These are phyloP conservation scores for Xylaria sp. DNA, from an alignment of 2,329 filamentous ascomycete genomes.

Conservation along the genomic window DNA sequence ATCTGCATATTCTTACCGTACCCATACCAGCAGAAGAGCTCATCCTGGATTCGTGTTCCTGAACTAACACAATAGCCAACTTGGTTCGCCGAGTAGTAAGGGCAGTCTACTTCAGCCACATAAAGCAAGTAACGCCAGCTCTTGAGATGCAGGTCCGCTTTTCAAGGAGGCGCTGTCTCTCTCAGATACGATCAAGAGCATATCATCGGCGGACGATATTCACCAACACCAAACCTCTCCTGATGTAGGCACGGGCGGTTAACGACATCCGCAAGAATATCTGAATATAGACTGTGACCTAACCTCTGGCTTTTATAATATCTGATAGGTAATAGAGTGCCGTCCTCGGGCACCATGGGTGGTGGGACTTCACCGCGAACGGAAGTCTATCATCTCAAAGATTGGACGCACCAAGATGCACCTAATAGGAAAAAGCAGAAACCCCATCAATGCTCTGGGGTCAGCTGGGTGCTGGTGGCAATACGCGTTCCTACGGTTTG, in stretches of 20 bases:
- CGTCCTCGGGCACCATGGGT: neutral
- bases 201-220: neutral
- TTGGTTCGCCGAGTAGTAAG: too few species aligned
- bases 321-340: neutral
- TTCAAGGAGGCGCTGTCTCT: neutral
- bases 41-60: neutral
- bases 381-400: neutral
- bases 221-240: neutral
- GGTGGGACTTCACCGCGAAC: neutral
- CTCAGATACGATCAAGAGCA: neutral
- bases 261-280: slow-evolving; percentile 10
- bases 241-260: neutral
- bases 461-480: slow-evolving; percentile 9
- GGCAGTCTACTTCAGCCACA: neutral
- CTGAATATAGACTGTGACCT: neutral
- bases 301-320: neutral
- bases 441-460: neutral
- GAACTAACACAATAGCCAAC: neutral
- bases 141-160: neutral
- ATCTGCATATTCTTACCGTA: neutral
- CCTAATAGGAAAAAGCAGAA: neutral
- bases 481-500: neutral
- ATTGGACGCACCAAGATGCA: neutral
- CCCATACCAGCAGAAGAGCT: neutral
- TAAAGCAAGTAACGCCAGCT: neutral